Conservation (phyloP, 768 basidiomycete species). For the Suillus lakei region DNA sequence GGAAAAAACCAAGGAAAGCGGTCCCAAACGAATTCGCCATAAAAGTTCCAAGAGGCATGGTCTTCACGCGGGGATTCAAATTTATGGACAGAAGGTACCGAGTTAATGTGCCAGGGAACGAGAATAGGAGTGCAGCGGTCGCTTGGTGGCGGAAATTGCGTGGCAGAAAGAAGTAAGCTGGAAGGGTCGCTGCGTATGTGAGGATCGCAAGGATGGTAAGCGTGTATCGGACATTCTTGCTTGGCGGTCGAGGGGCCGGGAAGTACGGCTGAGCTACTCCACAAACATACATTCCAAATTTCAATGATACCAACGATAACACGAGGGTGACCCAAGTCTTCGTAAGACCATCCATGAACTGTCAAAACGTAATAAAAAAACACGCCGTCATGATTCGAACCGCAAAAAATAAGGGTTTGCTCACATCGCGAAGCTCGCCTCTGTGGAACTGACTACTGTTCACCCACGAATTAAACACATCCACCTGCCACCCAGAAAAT, state of each 20-base stretch:
- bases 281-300: conserved; percentile 73
- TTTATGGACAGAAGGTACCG: conserved; percentile 77
- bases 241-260: conserved; percentile 47
- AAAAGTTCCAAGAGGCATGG: conserved; percentile 82
- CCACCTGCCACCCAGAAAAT: conserved; percentile 94
- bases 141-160: conserved; percentile 72
- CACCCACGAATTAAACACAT: conserved; percentile 85
- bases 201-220: conserved; percentile 62
- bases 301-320: conserved; percentile 75
- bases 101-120: conserved; percentile 85
- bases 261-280: conserved; percentile 44
- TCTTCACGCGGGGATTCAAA: conserved; percentile 67
- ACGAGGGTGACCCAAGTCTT: conserved; percentile 80
- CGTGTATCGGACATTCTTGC: conserved; percentile 49
- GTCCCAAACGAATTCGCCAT: conserved; percentile 77
- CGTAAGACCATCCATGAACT: conserved; percentile 89
- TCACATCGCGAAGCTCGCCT: conserved; percentile 73
- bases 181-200: conserved; percentile 75
- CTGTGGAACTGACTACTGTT: conserved; percentile 62
- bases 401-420: conserved; percentile 26
- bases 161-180: conserved; percentile 79
- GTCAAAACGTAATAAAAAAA: conserved; percentile 15
- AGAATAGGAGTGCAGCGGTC: conserved; percentile 87
- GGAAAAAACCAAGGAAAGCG: conserved; percentile 77
- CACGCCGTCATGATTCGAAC: not conserved